Conservation (phyloP, 2,329 filamentous ascomycete species). For the Monilinia aucupariae region DNA sequence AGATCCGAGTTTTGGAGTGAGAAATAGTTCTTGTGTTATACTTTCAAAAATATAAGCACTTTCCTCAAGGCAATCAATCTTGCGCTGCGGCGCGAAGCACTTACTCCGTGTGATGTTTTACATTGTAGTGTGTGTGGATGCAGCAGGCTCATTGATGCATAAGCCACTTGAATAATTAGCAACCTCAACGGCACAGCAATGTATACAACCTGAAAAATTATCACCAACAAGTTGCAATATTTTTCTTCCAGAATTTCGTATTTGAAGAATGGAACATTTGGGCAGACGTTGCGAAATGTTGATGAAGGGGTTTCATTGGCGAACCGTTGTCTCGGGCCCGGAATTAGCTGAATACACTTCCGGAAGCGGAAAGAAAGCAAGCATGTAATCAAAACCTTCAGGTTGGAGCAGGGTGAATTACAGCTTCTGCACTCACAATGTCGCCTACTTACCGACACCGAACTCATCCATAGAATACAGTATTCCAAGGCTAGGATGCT, state of each 20-base stretch:
- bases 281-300: constrained; percentile 7
- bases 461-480: too few species aligned
- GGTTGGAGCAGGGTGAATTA: neutral
- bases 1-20: neutral
- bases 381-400: neutral
- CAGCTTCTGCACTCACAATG: neutral
- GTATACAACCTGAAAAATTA: neutral
- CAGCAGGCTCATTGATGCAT: neutral
- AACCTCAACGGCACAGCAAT: neutral
- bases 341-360: neutral
- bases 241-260: neutral
- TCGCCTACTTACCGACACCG: too few species aligned
- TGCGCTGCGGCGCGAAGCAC: neutral
- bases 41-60: neutral
- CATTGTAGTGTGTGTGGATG: neutral
- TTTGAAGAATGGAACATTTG: neutral
- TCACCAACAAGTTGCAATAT: neutral
- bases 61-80: neutral
- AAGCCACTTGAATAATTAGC: neutral
- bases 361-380: neutral
- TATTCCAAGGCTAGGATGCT: too few species aligned
- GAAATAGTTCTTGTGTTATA: neutral
- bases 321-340: constrained; percentile 7
- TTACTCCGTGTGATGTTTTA: neutral
- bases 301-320: constrained; percentile 12